Conservation (phyloP, 176 grass and related monocot species). For the Rhynchospora pubera region DNA sequence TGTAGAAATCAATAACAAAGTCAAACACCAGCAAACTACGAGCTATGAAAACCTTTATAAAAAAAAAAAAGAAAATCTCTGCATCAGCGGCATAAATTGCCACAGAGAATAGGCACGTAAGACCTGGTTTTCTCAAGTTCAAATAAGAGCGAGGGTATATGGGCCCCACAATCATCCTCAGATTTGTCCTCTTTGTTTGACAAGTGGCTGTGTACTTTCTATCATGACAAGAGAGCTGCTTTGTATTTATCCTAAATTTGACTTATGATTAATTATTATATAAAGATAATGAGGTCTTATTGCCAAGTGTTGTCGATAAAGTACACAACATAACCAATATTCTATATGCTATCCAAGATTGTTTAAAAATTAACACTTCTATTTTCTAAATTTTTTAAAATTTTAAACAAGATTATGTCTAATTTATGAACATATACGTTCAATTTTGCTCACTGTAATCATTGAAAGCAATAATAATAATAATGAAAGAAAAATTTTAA, state of each 20-base stretch:
- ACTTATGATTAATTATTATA: background rate
- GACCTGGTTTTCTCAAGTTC: background rate
- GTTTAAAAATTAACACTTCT: background rate
- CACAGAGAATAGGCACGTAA: background rate
- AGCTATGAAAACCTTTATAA: background rate
- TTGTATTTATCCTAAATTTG: background rate
- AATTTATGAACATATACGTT: no score
- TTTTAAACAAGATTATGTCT: background rate
- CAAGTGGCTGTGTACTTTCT: background rate
- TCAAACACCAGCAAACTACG: background rate
- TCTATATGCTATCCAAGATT: background rate
- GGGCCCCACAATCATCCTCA: slow-evolving; percentile 2
- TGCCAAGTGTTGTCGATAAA: background rate
- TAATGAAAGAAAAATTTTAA: no score
- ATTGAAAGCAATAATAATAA: no score
- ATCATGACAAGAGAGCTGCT: background rate
- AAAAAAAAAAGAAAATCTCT: background rate
- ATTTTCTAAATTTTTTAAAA: background rate
- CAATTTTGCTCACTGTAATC: no score
- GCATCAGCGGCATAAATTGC: background rate
- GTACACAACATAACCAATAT: background rate
- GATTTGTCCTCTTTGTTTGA: background rate
- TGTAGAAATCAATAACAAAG: background rate
- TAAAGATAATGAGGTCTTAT: background rate
- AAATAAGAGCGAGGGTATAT: background rate